phyloP scores from a whole-genome alignment of 2,329 filamentous ascomycete genomes.

The Penicillium sp. region DNA sequence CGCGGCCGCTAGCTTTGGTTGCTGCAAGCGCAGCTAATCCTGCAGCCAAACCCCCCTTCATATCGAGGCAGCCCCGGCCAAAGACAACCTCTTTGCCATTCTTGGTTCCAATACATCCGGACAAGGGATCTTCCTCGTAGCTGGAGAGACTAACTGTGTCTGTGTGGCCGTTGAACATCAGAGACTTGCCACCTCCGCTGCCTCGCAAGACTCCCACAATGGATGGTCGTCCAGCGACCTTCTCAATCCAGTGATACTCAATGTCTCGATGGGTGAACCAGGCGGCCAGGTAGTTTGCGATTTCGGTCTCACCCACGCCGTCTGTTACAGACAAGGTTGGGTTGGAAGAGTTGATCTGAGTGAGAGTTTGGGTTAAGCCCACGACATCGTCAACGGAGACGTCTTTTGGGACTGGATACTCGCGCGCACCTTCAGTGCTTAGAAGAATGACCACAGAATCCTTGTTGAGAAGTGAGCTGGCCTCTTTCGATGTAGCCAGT shows the following conservation, averaged over 20 bases:
- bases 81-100: constrained; percentile 34
- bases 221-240: constrained; percentile 42
- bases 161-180: constrained; percentile 49
- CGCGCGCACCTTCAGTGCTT: constrained; percentile 55
- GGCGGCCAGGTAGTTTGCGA: constrained; percentile 42
- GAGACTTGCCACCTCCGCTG: constrained; percentile 39
- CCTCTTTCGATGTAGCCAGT: constrained; percentile 28
- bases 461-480: constrained; percentile 25
- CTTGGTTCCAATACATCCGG: constrained; percentile 30
- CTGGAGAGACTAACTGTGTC: constrained; percentile 46
- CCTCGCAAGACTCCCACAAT: constrained; percentile 44
- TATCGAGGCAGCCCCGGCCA: constrained; percentile 44
- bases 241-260: constrained; percentile 45
- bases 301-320: constrained; percentile 41
- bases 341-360: constrained; percentile 45
- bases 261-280: constrained; percentile 48
- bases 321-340: constrained; percentile 36
- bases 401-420: constrained; percentile 42
- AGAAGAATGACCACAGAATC: constrained; percentile 57
- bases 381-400: constrained; percentile 39
- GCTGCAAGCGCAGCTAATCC: constrained; percentile 37
- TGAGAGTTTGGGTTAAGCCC: constrained; percentile 39
- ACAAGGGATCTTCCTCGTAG: constrained; percentile 42
- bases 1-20: constrained; percentile 25
- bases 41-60: constrained; percentile 47